Evolutionary conservation across 768 basidiomycete genomes (phyloP).

Genomic region (Kwoniella bestiolae): DNA sequence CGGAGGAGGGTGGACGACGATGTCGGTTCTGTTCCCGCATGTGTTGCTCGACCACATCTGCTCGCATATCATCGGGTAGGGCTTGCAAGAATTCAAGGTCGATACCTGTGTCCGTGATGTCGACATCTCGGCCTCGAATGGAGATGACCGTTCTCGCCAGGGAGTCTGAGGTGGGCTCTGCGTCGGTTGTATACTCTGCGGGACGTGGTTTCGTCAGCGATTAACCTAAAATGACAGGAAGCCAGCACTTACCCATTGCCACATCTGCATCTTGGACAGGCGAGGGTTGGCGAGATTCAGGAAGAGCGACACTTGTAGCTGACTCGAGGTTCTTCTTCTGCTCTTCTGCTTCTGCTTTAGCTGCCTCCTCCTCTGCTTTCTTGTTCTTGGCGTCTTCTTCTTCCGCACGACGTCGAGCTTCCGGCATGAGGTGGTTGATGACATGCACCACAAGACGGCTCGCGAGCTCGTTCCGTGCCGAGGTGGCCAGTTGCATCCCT

Average conservation of each 20-base stretch:
- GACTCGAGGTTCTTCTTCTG: constrained; percentile 15
- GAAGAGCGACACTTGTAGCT: constrained; percentile 27
- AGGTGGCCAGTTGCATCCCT: constrained; percentile 79
- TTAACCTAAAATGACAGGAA: constrained; percentile 44
- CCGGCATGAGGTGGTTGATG: constrained; percentile 74
- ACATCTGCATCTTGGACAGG: constrained; percentile 22
- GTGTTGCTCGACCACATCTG: constrained; percentile 96
- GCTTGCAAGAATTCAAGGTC: constrained; percentile 98
- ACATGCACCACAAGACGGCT: constrained; percentile 73
- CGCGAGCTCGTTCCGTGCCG: constrained; percentile 71
- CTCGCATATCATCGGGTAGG: constrained; percentile 96
- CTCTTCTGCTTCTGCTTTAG: constrained; percentile 58
- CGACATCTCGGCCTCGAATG: constrained; percentile 89
- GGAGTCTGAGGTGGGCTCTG: constrained; percentile 28
- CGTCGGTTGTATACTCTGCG: background rate
- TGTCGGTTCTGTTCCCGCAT: constrained; percentile 72
- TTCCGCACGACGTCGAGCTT: constrained; percentile 63
- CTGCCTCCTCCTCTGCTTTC: constrained; percentile 50
- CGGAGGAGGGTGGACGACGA: constrained; percentile 65
- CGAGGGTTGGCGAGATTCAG: constrained; percentile 26
- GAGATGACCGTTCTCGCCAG: constrained; percentile 69
- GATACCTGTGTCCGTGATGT: constrained; percentile 98
- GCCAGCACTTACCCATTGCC: constrained; percentile 20
- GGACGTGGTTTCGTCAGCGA: too few relatives aligned
- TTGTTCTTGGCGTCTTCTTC: constrained; percentile 62